Conservation (phyloP, 2,329 filamentous ascomycete species). For the Fusarium staphyleae region DNA sequence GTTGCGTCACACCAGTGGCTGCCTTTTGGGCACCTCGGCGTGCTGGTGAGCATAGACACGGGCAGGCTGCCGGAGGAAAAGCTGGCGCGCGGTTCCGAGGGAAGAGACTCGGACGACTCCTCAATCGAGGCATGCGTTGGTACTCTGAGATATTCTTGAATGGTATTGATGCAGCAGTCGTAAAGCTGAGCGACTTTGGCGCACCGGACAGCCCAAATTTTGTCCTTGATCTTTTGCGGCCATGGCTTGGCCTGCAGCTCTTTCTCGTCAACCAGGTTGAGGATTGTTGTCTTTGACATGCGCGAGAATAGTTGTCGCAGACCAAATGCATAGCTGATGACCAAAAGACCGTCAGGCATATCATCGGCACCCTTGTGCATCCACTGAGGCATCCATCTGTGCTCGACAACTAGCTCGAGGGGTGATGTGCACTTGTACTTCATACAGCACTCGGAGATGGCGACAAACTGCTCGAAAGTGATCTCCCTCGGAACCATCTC, state of each 20-base stretch:
- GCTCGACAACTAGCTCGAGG: constrained; percentile 58
- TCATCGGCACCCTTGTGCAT: constrained; percentile 56
- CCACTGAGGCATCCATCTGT: constrained; percentile 61
- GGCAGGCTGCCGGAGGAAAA: constrained; percentile 27
- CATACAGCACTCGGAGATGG: constrained; percentile 58
- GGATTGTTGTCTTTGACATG: constrained; percentile 57
- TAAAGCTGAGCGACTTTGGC: constrained; percentile 60
- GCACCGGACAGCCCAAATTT: constrained; percentile 56
- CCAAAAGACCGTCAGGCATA: constrained; percentile 57
- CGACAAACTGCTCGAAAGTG: constrained; percentile 58
- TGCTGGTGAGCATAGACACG: constrained; percentile 45
- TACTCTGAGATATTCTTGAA: constrained; percentile 56
- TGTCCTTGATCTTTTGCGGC: constrained; percentile 57
- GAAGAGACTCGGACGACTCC: constrained; percentile 20
- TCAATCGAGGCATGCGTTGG: constrained; percentile 29
- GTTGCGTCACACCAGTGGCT: constrained; percentile 60
- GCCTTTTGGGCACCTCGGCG: constrained; percentile 57
- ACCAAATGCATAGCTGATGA: constrained; percentile 63
- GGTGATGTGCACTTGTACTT: constrained; percentile 60
- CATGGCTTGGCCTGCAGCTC: constrained; percentile 54
- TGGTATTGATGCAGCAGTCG: constrained; percentile 52
- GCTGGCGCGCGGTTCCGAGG: constrained; percentile 34
- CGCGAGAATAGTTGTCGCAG: constrained; percentile 56
- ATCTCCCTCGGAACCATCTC: constrained; percentile 55
- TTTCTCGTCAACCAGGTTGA: constrained; percentile 54